phyloP scores from a whole-genome alignment of 495 filamentous ascomycete species.

The Neurospora sp. region DNA sequence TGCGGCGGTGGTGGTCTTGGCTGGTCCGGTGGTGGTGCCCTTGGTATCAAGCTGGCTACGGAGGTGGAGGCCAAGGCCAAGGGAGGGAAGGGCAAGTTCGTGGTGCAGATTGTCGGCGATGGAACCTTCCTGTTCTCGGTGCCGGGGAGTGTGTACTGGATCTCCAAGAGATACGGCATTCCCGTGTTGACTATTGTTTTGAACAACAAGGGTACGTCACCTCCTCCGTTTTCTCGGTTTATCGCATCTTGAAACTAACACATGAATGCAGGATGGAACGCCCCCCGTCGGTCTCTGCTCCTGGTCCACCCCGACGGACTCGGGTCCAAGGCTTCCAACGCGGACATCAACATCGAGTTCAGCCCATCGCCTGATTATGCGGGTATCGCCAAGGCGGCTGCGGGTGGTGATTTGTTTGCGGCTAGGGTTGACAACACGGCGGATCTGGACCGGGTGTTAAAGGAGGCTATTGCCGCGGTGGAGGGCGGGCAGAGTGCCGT shows the following conservation, averaged over 20 bases:
- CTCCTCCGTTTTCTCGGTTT: neutral
- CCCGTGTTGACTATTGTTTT: constrained; percentile 84
- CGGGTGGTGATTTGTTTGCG: constrained; percentile 62
- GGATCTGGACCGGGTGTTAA: constrained; percentile 50
- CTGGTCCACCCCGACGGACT: constrained; percentile 78
- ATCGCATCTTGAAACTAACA: neutral
- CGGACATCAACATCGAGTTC: constrained; percentile 86
- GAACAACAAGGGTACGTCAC: constrained; percentile 68
- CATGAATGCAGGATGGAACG: constrained; percentile 68
- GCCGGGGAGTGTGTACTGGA: constrained; percentile 90
- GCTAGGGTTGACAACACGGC: constrained; percentile 49
- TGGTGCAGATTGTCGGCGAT: constrained; percentile 88
- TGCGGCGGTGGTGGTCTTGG: constrained; percentile 90
- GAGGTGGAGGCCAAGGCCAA: constrained; percentile 50
- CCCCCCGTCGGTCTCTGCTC: constrained; percentile 62
- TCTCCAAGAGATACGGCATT: constrained; percentile 72
- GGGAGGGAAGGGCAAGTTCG: constrained; percentile 66
- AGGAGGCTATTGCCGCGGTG: constrained; percentile 58
- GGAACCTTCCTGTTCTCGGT: constrained; percentile 86
- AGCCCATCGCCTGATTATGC: constrained; percentile 78
- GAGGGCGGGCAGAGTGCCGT: constrained; percentile 58
- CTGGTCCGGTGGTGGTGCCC: constrained; percentile 84
- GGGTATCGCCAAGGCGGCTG: constrained; percentile 83
- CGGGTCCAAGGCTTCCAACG: constrained; percentile 65
- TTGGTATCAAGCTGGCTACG: constrained; percentile 81